Conservation (phyloP, 202 grass and related monocot genomes). For the Panicum virgatum region DNA sequence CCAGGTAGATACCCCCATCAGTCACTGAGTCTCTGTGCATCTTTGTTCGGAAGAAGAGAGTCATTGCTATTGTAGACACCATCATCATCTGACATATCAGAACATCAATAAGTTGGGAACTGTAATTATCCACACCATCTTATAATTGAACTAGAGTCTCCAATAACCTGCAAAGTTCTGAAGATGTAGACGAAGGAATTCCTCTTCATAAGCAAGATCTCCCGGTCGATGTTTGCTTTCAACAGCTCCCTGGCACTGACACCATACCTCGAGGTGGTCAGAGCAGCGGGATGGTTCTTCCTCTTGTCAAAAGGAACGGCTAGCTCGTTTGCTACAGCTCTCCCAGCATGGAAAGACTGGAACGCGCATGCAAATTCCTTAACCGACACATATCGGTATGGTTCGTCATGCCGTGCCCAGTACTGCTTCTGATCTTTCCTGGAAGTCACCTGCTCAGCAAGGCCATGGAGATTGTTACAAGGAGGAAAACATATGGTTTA, state of each 20-base stretch:
- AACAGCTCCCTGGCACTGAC: slow-evolving; percentile 61
- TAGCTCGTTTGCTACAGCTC: slow-evolving; percentile 45
- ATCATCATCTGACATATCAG: neutral
- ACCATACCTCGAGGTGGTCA: slow-evolving; percentile 67
- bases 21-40: slow-evolving; percentile 5
- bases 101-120: neutral
- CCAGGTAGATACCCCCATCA: slow-evolving; percentile 15
- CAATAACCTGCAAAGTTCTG: slow-evolving; percentile 29
- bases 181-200: slow-evolving; percentile 85
- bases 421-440: slow-evolving; percentile 87
- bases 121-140: neutral
- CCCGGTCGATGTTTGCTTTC: slow-evolving; percentile 53
- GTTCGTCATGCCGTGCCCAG: slow-evolving; percentile 39
- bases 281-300: slow-evolving; percentile 66
- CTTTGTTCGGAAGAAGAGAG: neutral
- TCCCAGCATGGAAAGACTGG: slow-evolving; percentile 63
- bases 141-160: neutral
- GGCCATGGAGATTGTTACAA: neutral
- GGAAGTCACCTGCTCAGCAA: slow-evolving; percentile 67
- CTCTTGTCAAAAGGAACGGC: slow-evolving; percentile 60
- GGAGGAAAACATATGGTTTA: neutral
- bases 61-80: slow-evolving; percentile 10
- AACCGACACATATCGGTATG: slow-evolving; percentile 63
- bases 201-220: slow-evolving; percentile 79
- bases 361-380: slow-evolving; percentile 67